Percentiles rank a stretch among this genome's conserved stretches.
phyloP scores from a whole-genome alignment of 805 yeast genomes.

The Kuraishia hungarica region DNA sequence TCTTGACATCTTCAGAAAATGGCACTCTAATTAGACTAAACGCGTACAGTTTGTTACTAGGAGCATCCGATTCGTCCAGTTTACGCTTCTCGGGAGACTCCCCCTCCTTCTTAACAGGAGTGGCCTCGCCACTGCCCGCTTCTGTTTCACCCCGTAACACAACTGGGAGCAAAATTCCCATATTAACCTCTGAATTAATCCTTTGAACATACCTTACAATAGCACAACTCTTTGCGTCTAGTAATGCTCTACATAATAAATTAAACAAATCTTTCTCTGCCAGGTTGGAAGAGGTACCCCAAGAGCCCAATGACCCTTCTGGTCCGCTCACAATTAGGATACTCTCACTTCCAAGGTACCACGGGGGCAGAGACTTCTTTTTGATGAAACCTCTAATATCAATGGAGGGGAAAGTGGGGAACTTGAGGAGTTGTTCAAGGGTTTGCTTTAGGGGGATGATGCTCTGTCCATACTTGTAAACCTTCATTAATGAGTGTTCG shows the following conservation, averaged over 20 bases:
- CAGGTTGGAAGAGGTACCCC: constrained; percentile 13
- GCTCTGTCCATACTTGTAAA: constrained; percentile 59
- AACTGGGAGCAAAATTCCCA: constrained; percentile 48
- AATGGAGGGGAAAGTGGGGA: constrained; percentile 41
- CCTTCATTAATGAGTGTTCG: constrained; percentile 39
- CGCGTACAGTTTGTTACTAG: constrained; percentile 23
- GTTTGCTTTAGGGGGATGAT: constrained; percentile 44
- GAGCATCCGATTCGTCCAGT: constrained; percentile 9
- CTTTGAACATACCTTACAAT: constrained; percentile 58
- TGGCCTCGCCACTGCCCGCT: no score
- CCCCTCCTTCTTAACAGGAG: background rate
- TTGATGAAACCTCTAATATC: constrained; percentile 58
- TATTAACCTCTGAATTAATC: constrained; percentile 33
- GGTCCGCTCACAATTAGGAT: constrained; percentile 28
- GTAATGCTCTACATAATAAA: constrained; percentile 44
- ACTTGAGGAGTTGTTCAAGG: constrained; percentile 32
- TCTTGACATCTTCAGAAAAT: constrained; percentile 64
- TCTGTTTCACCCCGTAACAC: constrained; percentile 16
- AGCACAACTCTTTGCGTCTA: constrained; percentile 37
- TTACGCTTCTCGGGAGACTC: constrained; percentile 1
- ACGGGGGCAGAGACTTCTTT: constrained; percentile 40
- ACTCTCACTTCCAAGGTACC: constrained; percentile 53
- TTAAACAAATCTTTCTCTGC: constrained; percentile 33
- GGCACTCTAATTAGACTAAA: constrained; percentile 54
- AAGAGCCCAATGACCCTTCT: constrained; percentile 24